Conservation (phyloP, 2,329 filamentous ascomycete species). For the Myrmaecium sp. region DNA sequence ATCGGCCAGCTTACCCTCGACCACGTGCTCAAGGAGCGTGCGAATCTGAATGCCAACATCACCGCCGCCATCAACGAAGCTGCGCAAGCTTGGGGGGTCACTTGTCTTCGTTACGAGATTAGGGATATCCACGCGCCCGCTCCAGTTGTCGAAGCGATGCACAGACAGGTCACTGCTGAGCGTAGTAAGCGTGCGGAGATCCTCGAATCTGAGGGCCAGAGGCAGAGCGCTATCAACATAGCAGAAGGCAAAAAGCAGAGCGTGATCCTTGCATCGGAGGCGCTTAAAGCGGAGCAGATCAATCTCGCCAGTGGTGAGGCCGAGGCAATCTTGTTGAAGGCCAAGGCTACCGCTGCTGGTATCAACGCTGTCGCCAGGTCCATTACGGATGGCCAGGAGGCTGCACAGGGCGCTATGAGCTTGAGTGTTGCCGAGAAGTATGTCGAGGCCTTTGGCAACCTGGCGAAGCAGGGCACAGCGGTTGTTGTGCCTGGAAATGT, state of each 20-base stretch:
- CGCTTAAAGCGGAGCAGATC: slow-evolving; percentile 75
- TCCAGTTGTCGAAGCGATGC: slow-evolving; percentile 92
- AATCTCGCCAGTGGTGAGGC: slow-evolving; percentile 87
- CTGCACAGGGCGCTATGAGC: slow-evolving; percentile 71
- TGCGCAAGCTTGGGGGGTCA: slow-evolving; percentile 90
- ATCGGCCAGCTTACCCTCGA: slow-evolving; percentile 94
- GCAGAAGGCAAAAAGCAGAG: slow-evolving; percentile 95
- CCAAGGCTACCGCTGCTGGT: slow-evolving; percentile 67
- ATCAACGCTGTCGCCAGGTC: slow-evolving; percentile 71
- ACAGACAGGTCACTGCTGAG: slow-evolving; percentile 93
- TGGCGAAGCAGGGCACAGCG: slow-evolving; percentile 89
- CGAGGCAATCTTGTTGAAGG: slow-evolving; percentile 77
- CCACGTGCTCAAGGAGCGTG: slow-evolving; percentile 93
- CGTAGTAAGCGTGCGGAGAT: slow-evolving; percentile 96
- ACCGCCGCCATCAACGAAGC: slow-evolving; percentile 98
- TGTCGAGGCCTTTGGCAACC: slow-evolving; percentile 79
- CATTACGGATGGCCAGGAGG: slow-evolving; percentile 55
- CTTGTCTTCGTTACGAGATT: slow-evolving; percentile 93
- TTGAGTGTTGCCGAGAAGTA: slow-evolving; percentile 93
- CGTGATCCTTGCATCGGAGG: slow-evolving; percentile 90
- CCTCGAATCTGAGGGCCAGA: slow-evolving; percentile 87
- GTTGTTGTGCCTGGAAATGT: slow-evolving; percentile 95
- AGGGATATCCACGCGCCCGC: slow-evolving; percentile 92
- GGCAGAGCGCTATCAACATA: slow-evolving; percentile 96
- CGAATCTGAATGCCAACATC: slow-evolving; percentile 92